phyloP scores from a whole-genome alignment of 2,329 filamentous ascomycete genomes.

The Aspergillus glaucus region DNA sequence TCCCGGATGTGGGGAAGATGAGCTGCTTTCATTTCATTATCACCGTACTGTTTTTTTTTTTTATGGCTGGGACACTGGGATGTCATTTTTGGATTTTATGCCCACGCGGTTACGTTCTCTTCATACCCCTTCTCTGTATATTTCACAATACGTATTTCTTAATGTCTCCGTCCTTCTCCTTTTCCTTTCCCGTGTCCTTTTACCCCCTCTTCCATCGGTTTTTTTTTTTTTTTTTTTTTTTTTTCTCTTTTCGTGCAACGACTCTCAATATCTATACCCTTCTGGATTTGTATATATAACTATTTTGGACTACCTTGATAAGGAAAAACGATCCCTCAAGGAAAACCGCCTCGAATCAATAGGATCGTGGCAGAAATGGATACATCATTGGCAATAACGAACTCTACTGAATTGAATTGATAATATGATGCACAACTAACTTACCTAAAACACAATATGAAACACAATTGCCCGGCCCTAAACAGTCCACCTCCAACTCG shows the following conservation, averaged over 20 bases:
- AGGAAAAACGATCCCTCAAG: no score
- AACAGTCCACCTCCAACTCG: slow-evolving; percentile 9
- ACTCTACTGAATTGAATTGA: no score
- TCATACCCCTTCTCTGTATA: slow-evolving; percentile 1
- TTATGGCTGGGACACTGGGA: not conserved
- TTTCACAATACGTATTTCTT: not conserved
- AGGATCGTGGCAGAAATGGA: not conserved
- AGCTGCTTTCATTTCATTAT: not conserved
- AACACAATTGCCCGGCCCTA: slow-evolving; percentile 2
- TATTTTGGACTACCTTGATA: not conserved
- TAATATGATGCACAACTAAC: no score
- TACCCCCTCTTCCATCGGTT: no score
- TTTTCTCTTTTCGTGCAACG: not conserved
- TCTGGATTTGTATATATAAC: not conserved
- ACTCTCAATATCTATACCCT: not conserved
- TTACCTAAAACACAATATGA: not conserved
- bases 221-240: no score
- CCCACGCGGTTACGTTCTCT: not conserved
- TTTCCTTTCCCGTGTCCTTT: not conserved
- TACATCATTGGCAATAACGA: not conserved
- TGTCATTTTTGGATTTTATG: not conserved
- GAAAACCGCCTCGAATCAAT: not conserved
- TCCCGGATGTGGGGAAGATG: slow-evolving; percentile 21
- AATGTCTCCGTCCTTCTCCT: not conserved
- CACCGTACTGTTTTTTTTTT: not conserved